phyloP scores from a whole-genome alignment of 441 rosid species.

The Daphne laureola region DNA sequence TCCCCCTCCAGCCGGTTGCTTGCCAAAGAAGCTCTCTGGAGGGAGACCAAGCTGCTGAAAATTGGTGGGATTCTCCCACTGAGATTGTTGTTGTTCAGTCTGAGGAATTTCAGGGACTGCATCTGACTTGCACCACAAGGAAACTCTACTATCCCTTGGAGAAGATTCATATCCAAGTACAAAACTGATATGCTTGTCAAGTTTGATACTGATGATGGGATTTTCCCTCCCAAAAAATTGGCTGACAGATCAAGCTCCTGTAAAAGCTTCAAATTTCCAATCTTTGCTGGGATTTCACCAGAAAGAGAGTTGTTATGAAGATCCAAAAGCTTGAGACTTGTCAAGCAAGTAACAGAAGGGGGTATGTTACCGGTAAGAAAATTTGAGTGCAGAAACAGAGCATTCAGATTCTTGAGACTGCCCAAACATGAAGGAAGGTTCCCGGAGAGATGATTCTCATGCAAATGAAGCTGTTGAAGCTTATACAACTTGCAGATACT shows the following conservation, averaged over 20 bases:
- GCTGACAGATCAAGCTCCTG: constrained; percentile 40
- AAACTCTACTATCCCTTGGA: constrained; percentile 33
- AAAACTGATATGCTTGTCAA: constrained; percentile 29
- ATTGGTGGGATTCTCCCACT: constrained; percentile 29
- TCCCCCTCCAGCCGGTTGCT: constrained; percentile 39
- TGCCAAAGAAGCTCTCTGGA: constrained; percentile 40
- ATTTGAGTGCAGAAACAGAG: constrained; percentile 33
- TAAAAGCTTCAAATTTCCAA: constrained; percentile 32
- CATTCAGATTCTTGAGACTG: constrained; percentile 26
- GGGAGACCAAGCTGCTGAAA: constrained; percentile 31
- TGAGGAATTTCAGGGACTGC: constrained; percentile 34
- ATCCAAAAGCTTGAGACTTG: constrained; percentile 31
- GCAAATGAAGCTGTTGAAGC: constrained; percentile 39
- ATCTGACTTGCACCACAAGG: constrained; percentile 28
- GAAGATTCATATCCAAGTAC: constrained; percentile 38
- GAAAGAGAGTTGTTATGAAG: constrained; percentile 33
- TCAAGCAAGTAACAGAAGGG: constrained; percentile 28
- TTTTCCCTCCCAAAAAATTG: constrained; percentile 29
- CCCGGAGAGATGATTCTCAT: constrained; percentile 41
- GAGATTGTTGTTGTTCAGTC: constrained; percentile 39
- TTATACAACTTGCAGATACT: constrained; percentile 37
- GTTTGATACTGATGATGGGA: constrained; percentile 32
- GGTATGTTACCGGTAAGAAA: constrained; percentile 31
- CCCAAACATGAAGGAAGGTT: constrained; percentile 34
- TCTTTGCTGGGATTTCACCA: constrained; percentile 30